Evolutionary conservation across 2,329 filamentous ascomycete genomes (phyloP), one percentile per base, ranked within the genome.

Genomic region (Emmonsiellopsis sp.): DNA sequence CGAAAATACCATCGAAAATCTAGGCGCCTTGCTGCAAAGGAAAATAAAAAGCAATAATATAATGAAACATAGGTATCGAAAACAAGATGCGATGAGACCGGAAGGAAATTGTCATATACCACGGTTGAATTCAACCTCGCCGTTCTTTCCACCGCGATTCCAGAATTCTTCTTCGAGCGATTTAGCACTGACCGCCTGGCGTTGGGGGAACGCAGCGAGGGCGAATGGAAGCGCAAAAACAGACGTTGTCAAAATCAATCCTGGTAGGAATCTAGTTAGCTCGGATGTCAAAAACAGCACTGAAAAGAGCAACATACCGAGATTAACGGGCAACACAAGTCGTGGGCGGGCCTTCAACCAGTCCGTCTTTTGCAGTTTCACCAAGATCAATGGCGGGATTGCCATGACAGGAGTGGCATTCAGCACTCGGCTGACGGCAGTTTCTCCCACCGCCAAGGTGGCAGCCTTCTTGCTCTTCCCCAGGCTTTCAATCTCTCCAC

Each of bases 321-420:
- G 71, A 72, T 98, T 98, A 45, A 96, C 76, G 0, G 91, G 89
- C 54, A 87, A 75, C 9, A 89, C 86, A 71, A 91, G 76, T 55
- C 84, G 79, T 6, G 92, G 93, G 59, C 88, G 81, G 57, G 78
- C 76, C 73, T 84, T 83, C 62, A 97, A 73, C 89, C 89, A 97
- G 55, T 85, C 79, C 50, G 83, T 87, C 71, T 84, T 81, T 78
- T 98, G 91, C 62, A 98, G 76, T 61, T 84, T 79, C 51, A 97
- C 87, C 52, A 98, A 79, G 26, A 94, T 74, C 67, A 98, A 76
- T 20, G 93, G 89, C 42, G 93, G 93, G 45, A 98, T 77, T 11
- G 95, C 90, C 93, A 98, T 98, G 74, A 98, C 93, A 9, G 93
- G 93, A 10, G 88, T 94, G 56, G 89, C 87, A 71, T 97, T 98